Evolutionary conservation across 2,329 filamentous ascomycete species (phyloP), one percentile per base, ranked within the genome.

Genomic region (Ophiostoma ulmi): DNA sequence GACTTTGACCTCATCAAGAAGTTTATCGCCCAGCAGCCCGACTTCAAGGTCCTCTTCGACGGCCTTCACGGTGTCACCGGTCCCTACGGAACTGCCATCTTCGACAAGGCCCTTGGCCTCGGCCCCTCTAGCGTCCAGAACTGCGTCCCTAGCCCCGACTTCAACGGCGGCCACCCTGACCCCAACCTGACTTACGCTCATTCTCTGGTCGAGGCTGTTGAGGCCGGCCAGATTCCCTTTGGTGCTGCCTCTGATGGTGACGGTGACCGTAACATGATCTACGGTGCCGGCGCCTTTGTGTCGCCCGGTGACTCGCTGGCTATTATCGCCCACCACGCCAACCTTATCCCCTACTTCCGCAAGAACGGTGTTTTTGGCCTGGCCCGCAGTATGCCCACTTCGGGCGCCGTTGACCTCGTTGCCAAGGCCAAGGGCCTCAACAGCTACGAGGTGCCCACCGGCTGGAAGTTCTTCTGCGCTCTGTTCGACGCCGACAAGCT

Each of bases 251-350:
- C 92, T 74, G 95, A 99, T 76, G 95, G 95, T 76, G 95, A 99
- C 77, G 95, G 95, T 77, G 95, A 99, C 85, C 92, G 95, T 76
- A 99, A 99, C 88, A 99, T 99, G 95, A 99, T 99, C 79, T 99
- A 99, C 82, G 95, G 95, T 74, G 94, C 94, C 75, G 94, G 96
- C 78, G 89, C 91, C 64, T 99, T 99, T 78, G 95, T 99, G 73
- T 98, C 94, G 8, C 95, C 95, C 8, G 95, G 95, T 78, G 95
- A 99, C 85, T 97, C 93, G 77, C 85, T 99, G 77, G 95, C 95
- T 78, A 99, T 99, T 80, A 99, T 99, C 78, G 93, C 95, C 67
- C 95, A 99, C 85, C 91, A 99, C 80, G 93, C 95, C 75, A 88
- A 97, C 77, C 88, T 97, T 72, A 99, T 99, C 77, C 95, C 95